Evolutionary conservation across 2,329 filamentous ascomycete species (phyloP).

Genomic region (Coniosporium tulheliwenetii): DNA sequence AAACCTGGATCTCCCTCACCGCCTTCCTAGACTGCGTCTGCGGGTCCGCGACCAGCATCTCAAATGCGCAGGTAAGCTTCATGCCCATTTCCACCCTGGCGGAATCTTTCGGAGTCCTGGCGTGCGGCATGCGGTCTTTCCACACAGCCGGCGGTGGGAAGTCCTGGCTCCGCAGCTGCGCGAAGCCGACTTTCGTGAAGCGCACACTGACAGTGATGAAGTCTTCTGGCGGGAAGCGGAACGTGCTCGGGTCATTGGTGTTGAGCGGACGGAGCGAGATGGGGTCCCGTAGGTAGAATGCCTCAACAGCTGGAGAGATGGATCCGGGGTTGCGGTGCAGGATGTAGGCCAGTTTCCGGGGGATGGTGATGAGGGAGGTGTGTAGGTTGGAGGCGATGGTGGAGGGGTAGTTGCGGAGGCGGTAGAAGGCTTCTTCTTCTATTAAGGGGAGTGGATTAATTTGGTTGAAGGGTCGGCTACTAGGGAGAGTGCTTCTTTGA

Average conservation of each 20-base stretch:
- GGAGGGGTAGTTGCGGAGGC: conserved; percentile 66
- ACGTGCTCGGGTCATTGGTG: conserved; percentile 32
- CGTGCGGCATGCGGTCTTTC: conserved; percentile 25
- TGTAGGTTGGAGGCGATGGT: conserved; percentile 67
- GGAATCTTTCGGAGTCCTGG: conserved; percentile 12
- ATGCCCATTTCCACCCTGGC: conserved; percentile 54
- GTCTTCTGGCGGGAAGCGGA: conserved; percentile 61
- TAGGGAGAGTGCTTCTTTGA: conserved; percentile 47
- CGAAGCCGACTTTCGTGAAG: conserved; percentile 82
- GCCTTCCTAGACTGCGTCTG: conserved; percentile 51
- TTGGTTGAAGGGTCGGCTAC: conserved; percentile 40
- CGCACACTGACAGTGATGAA: conserved; percentile 63
- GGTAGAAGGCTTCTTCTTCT: conserved; percentile 81
- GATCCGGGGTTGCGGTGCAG: conserved; percentile 60
- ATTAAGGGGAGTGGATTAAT: conserved; percentile 58
- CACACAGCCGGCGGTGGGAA: conserved; percentile 51
- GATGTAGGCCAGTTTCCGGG: conserved; percentile 66
- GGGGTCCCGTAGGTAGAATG: conserved; percentile 83
- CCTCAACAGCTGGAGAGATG: conserved; percentile 71
- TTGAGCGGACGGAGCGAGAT: conserved; percentile 55
- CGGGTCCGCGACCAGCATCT: conserved; percentile 62
- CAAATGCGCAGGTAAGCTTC: conserved; percentile 81
- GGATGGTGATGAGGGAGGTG: conserved; percentile 55
- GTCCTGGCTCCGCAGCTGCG: conserved; percentile 75
- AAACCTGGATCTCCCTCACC: conserved; percentile 59